phyloP scores from a whole-genome alignment of 2,329 filamentous ascomycete species.

The Verticillium isaacii region DNA sequence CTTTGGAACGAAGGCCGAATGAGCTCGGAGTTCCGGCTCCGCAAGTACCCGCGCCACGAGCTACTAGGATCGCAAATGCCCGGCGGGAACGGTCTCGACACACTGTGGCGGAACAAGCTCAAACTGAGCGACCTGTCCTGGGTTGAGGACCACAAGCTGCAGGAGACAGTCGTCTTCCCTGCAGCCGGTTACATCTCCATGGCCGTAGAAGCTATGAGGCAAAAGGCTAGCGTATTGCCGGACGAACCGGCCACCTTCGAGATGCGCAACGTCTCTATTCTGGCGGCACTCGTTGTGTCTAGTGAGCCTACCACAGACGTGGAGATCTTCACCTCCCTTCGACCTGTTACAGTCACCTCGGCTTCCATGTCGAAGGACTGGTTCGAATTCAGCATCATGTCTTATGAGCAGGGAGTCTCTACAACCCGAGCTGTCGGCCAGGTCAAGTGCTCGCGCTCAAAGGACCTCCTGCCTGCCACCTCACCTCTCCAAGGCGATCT shows the following conservation, averaged over 20 bases:
- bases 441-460: too few species aligned
- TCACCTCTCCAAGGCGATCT: too few species aligned
- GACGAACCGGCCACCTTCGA: slow-evolving; percentile 10
- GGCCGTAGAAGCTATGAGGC: slow-evolving; percentile 31
- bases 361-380: slow-evolving; percentile 15
- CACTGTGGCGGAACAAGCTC: slow-evolving; percentile 13
- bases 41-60: slow-evolving; percentile 12
- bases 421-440: too few species aligned
- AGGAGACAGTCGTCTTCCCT: slow-evolving; percentile 26
- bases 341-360: slow-evolving; percentile 22
- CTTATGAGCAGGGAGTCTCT: not conserved
- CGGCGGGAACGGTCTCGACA: slow-evolving; percentile 3
- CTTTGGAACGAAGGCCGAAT: slow-evolving; percentile 23
- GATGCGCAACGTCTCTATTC: slow-evolving; percentile 22
- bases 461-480: too few species aligned
- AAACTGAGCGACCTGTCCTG: slow-evolving; percentile 18
- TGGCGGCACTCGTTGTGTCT: slow-evolving; percentile 21
- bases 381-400: slow-evolving; percentile 25
- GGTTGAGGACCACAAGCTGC: slow-evolving; percentile 22
- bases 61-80: slow-evolving; percentile 17
- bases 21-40: slow-evolving; percentile 6
- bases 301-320: slow-evolving; percentile 26
- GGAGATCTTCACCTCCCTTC: slow-evolving; percentile 45
- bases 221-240: slow-evolving; percentile 10
- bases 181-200: slow-evolving; percentile 30